Percentiles rank a stretch among this genome's conserved stretches.
Conservation (phyloP, 1,284 basidiomycete species). For the Gymnopus androsaceus region DNA sequence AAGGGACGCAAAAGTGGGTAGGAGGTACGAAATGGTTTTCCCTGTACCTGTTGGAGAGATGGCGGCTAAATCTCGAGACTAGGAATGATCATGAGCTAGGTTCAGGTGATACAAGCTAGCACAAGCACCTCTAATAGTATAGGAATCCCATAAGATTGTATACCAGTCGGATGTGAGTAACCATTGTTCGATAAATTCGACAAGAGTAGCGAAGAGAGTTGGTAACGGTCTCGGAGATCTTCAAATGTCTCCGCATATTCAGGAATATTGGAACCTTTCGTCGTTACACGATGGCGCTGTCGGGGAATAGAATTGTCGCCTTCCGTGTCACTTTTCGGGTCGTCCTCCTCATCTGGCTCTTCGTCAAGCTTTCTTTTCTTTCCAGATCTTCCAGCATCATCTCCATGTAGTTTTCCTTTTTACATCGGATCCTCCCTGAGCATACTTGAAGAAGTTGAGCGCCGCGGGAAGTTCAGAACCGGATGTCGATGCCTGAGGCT, state of each 20-base stretch:
- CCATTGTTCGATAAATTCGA: slow-evolving; percentile 62
- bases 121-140: slow-evolving; percentile 67
- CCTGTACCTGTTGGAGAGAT: slow-evolving; percentile 95
- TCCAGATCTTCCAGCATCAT: slow-evolving; percentile 9
- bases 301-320: slow-evolving; percentile 28
- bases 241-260: slow-evolving; percentile 58
- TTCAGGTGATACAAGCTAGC: background rate
- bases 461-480: slow-evolving; percentile 68
- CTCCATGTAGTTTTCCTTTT: slow-evolving; percentile 56
- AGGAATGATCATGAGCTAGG: slow-evolving; percentile 12
- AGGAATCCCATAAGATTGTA: slow-evolving; percentile 75
- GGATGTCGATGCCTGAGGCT: background rate
- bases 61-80: slow-evolving; percentile 82
- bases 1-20: slow-evolving; percentile 77
- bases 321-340: slow-evolving; percentile 29
- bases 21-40: slow-evolving; percentile 88
- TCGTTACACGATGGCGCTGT: slow-evolving; percentile 61
- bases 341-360: slow-evolving; percentile 33
- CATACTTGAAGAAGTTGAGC: slow-evolving; percentile 89
- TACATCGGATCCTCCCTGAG: slow-evolving; percentile 49
- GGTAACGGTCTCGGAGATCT: slow-evolving; percentile 55
- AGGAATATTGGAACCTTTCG: slow-evolving; percentile 72
- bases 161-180: slow-evolving; percentile 67
- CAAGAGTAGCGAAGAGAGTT: slow-evolving; percentile 57
- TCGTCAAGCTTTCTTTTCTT: slow-evolving; percentile 22